These are phyloP conservation scores for Candolleomyces efflorescens DNA, from an alignment of 768 basidiomycete species.

Conservation along the genomic window DNA sequence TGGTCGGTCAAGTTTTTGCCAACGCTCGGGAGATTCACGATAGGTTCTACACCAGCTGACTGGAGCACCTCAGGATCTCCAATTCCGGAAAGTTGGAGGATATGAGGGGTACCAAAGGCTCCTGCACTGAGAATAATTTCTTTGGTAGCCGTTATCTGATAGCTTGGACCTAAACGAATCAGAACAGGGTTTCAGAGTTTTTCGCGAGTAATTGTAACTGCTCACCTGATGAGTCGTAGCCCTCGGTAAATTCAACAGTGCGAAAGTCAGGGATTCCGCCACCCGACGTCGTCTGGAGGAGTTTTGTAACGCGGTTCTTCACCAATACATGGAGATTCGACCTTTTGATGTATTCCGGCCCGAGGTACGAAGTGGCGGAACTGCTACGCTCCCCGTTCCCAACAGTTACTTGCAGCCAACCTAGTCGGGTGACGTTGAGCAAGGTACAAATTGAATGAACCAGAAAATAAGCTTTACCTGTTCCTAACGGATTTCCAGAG, in stretches of 20 bases:
- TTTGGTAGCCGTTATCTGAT: conserved; percentile 3
- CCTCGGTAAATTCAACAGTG: conserved; percentile 17
- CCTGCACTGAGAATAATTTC: conserved; percentile 5
- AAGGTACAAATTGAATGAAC: neutral
- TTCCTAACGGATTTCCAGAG: conserved; percentile 35
- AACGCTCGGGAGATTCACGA: conserved; percentile 7
- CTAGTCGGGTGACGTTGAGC: conserved; percentile 16
- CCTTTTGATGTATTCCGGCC: conserved; percentile 18
- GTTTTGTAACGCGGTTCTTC: conserved; percentile 19
- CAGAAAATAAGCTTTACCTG: conserved; percentile 24
- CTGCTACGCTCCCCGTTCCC: conserved; percentile 23
- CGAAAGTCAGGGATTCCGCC: conserved; percentile 17
- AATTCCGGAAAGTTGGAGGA: conserved; percentile 5
- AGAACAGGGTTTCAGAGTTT: neutral
- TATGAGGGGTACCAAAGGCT: conserved; percentile 1
- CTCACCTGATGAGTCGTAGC: conserved; percentile 4
- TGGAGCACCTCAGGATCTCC: conserved; percentile 2
- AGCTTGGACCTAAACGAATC: conserved; percentile 6
- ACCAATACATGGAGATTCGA: conserved; percentile 29
- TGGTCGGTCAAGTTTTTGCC: conserved; percentile 9
- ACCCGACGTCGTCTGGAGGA: conserved; percentile 17
- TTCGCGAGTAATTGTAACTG: neutral
- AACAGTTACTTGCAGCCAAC: conserved; percentile 25
- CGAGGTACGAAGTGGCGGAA: conserved; percentile 28
- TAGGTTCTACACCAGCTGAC: neutral